Conservation (phyloP, 495 filamentous ascomycete genomes). For the Xylaria longipes region DNA sequence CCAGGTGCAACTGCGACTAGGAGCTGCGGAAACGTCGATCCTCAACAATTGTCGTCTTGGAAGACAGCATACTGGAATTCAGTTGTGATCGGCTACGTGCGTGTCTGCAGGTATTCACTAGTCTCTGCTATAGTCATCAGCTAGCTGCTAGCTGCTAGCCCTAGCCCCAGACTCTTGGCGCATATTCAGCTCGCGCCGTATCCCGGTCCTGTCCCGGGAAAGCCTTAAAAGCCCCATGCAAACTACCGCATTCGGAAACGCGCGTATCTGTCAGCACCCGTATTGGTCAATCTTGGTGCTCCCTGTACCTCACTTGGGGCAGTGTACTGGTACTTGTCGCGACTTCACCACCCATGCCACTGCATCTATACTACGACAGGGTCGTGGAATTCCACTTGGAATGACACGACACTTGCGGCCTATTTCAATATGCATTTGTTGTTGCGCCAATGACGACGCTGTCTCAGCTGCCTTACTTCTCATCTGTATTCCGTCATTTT, state of each 20-base stretch:
- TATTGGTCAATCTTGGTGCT: constrained; percentile 10
- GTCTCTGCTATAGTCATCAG: constrained; percentile 2
- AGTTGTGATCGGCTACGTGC: constrained; percentile 6
- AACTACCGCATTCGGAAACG: neutral
- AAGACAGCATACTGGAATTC: neutral
- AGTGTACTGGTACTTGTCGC: constrained; percentile 12
- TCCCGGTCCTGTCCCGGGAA: neutral
- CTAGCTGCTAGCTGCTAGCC: too few species aligned
- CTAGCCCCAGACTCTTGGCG: constrained; percentile 9
- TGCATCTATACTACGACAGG: neutral
- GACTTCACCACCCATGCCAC: constrained; percentile 8
- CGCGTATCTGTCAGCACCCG: neutral
- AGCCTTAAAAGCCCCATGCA: neutral
- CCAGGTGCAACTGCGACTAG: neutral
- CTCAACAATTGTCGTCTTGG: constrained; percentile 1
- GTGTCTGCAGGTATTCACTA: constrained; percentile 7
- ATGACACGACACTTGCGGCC: neutral
- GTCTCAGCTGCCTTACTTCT: neutral
- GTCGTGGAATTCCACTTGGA: neutral
- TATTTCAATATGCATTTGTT: neutral
- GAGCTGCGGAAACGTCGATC: neutral
- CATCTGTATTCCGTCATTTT: neutral
- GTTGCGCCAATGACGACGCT: neutral
- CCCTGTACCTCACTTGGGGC: neutral
- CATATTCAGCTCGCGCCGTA: constrained; percentile 20